A percentile compares a stretch with the other conserved stretches of the same genome.
phyloP scores from a whole-genome alignment of 805 yeast species.

The Candida nitratophila region DNA sequence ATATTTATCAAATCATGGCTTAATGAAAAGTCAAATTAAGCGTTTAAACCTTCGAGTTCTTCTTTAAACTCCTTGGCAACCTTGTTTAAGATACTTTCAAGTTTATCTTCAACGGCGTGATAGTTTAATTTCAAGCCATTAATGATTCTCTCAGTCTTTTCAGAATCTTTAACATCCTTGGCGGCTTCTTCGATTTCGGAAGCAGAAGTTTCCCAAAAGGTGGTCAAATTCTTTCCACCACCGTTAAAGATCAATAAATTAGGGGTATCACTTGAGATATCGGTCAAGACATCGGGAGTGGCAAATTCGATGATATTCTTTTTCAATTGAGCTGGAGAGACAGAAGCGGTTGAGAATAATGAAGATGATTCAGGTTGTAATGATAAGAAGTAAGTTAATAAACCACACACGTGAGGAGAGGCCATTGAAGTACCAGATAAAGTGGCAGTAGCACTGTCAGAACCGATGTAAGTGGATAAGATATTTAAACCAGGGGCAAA shows the following conservation, averaged over 20 bases:
- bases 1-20: too few relatives aligned
- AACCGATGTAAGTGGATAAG: slow-evolving; percentile 77
- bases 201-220: slow-evolving; percentile 43
- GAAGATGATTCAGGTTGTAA: slow-evolving; percentile 72
- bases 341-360: slow-evolving; percentile 48
- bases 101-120: slow-evolving; percentile 13
- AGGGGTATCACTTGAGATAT: slow-evolving; percentile 69
- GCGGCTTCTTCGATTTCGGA: background rate
- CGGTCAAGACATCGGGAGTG: slow-evolving; percentile 50
- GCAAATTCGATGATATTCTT: slow-evolving; percentile 66
- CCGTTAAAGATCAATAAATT: slow-evolving; percentile 75
- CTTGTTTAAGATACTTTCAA: slow-evolving; percentile 14
- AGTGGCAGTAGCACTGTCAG: slow-evolving; percentile 67
- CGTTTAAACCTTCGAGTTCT: background rate
- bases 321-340: slow-evolving; percentile 71
- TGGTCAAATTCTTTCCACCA: slow-evolving; percentile 65
- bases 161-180: slow-evolving; percentile 8
- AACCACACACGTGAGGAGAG: slow-evolving; percentile 92
- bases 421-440: slow-evolving; percentile 98
- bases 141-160: slow-evolving; percentile 14
- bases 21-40: background rate
- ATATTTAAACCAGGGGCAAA: slow-evolving; percentile 95
- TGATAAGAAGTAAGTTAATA: slow-evolving; percentile 82
- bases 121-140: slow-evolving; percentile 15
- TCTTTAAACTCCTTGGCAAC: slow-evolving; percentile 8